Conservation (phyloP, 2,329 filamentous ascomycete genomes). For the Sphaerulina vaccinii region DNA sequence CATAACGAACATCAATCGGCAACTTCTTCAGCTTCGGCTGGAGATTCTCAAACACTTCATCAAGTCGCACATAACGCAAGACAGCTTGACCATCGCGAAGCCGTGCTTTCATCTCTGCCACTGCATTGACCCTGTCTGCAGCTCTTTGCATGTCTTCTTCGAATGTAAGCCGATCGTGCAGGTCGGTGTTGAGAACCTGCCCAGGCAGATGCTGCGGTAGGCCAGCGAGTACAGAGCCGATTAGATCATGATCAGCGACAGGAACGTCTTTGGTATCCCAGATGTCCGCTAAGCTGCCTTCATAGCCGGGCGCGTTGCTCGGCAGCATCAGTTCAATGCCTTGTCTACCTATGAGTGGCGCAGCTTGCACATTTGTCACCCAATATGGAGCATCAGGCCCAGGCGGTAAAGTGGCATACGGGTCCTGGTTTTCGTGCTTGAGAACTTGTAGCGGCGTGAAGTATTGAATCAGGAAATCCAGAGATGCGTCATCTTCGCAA, state of each 20-base stretch:
- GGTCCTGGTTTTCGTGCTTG: constrained; percentile 16
- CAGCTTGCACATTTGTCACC: constrained; percentile 34
- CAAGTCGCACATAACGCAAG: constrained; percentile 25
- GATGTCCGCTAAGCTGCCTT: constrained; percentile 22
- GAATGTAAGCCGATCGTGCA: constrained; percentile 15
- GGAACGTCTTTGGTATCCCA: constrained; percentile 27
- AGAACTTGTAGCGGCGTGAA: constrained; percentile 32
- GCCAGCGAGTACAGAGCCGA: constrained; percentile 19
- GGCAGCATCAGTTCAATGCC: constrained; percentile 34
- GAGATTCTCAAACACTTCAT: constrained; percentile 22
- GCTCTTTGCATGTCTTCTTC: constrained; percentile 17
- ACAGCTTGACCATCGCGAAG: constrained; percentile 19
- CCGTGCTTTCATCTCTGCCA: constrained; percentile 15
- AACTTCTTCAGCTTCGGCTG: constrained; percentile 14
- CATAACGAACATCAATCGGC: constrained; percentile 23
- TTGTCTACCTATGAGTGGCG: constrained; percentile 32
- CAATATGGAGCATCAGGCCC: constrained; percentile 21
- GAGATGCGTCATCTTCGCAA: constrained; percentile 14
- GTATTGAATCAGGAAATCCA: constrained; percentile 22
- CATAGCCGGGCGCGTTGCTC: constrained; percentile 23
- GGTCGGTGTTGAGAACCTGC: constrained; percentile 12
- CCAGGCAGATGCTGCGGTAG: constrained; percentile 14
- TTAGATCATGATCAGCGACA: constrained; percentile 9
- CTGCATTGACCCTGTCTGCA: constrained; percentile 13
- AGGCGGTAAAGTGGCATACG: constrained; percentile 13